Evolutionary conservation across 2,329 filamentous ascomycete genomes (phyloP).

Genomic region (Aspergillus fumigatiaffinis): DNA sequence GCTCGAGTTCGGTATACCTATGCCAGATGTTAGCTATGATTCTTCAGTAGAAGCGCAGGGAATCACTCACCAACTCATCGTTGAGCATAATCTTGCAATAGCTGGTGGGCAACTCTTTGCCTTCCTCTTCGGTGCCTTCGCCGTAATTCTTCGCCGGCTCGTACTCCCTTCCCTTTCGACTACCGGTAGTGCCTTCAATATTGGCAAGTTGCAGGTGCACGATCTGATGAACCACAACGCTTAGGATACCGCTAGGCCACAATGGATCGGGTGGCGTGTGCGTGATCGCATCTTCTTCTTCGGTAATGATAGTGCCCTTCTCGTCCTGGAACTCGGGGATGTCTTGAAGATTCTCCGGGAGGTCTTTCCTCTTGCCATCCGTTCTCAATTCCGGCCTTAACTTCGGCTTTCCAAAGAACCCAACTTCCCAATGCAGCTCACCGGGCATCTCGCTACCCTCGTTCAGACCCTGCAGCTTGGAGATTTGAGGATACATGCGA

Average conservation of each 20-base stretch:
- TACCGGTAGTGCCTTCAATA: slow-evolving; percentile 77
- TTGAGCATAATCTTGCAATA: slow-evolving; percentile 93
- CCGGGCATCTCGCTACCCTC: slow-evolving; percentile 86
- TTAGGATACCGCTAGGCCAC: slow-evolving; percentile 88
- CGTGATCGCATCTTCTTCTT: slow-evolving; percentile 76
- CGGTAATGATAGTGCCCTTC: slow-evolving; percentile 70
- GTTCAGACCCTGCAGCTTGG: slow-evolving; percentile 76
- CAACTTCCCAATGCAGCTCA: slow-evolving; percentile 92
- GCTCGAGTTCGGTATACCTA: slow-evolving; percentile 85
- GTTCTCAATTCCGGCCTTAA: slow-evolving; percentile 81
- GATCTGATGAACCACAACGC: slow-evolving; percentile 86
- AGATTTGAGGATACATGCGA: slow-evolving; percentile 86
- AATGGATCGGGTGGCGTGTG: slow-evolving; percentile 93
- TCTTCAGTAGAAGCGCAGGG: background rate
- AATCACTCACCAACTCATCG: slow-evolving; percentile 64
- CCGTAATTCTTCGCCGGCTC: slow-evolving; percentile 83
- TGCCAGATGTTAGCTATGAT: slow-evolving; percentile 9
- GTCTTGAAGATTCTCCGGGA: slow-evolving; percentile 70
- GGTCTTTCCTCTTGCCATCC: slow-evolving; percentile 74
- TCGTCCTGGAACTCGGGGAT: slow-evolving; percentile 79
- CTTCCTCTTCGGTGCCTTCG: slow-evolving; percentile 79
- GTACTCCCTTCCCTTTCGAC: slow-evolving; percentile 78
- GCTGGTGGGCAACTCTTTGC: slow-evolving; percentile 74
- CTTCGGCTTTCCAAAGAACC: slow-evolving; percentile 87
- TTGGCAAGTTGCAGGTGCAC: slow-evolving; percentile 92